phyloP scores from a whole-genome alignment of 805 yeast species.

The Candida chauliodis region DNA sequence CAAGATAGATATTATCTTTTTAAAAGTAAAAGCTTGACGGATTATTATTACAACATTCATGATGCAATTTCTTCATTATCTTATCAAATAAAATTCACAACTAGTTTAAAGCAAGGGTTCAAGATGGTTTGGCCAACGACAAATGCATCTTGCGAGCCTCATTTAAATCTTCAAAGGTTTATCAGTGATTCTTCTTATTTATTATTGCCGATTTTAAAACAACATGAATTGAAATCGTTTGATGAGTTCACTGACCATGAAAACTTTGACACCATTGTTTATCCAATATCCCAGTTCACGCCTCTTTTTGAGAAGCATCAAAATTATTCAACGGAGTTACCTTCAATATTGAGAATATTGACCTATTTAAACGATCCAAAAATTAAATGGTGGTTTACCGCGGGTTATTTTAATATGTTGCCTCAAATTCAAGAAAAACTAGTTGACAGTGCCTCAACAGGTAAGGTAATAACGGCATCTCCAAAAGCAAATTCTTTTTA shows the following conservation, averaged over 20 bases:
- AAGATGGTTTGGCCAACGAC: constrained; percentile 69
- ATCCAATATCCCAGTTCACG: constrained; percentile 88
- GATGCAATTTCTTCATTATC: constrained; percentile 65
- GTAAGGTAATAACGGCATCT: constrained; percentile 83
- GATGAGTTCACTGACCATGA: constrained; percentile 32
- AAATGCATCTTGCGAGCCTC: constrained; percentile 68
- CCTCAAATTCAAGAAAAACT: constrained; percentile 64
- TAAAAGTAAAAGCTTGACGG: constrained; percentile 51
- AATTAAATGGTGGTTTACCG: constrained; percentile 82
- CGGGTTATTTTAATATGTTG: constrained; percentile 93
- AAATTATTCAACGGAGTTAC: constrained; percentile 74
- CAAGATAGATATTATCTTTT: constrained; percentile 90
- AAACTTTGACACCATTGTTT: constrained; percentile 60
- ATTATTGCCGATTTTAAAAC: constrained; percentile 58
- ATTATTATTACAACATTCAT: constrained; percentile 75
- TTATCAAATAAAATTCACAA: constrained; percentile 52
- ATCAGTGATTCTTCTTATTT: constrained; percentile 52
- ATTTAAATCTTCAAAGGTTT: constrained; percentile 47
- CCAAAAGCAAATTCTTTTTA: constrained; percentile 94
- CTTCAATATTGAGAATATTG: constrained; percentile 59
- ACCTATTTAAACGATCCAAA: constrained; percentile 52
- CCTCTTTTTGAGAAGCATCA: constrained; percentile 66
- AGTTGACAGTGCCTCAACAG: constrained; percentile 53
- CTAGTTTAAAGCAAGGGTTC: constrained; percentile 46
- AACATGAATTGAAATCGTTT: constrained; percentile 28